Base-by-base conservation (phyloP, 768 basidiomycete species). In the Mrakia gelida region DNA sequence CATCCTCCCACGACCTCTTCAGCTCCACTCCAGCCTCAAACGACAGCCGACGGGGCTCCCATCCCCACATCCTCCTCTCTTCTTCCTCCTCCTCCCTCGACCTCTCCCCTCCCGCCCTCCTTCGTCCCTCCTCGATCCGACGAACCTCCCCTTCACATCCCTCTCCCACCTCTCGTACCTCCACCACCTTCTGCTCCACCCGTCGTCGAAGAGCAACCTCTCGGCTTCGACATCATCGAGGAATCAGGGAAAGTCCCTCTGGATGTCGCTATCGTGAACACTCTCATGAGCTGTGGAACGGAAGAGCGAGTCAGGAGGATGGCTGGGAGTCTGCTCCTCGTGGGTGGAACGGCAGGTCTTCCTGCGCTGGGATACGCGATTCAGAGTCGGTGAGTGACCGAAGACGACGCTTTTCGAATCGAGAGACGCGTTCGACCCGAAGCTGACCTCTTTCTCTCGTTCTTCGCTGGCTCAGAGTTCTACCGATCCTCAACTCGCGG, bases 191-290 rank as follows among this genome's bases (percentile, higher is more conserved):
- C 41, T 11, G 45, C 21, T 6, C 43, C 63, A 11, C 65, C 63
- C 52, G 30, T 62, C 23, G 63, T 52, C 26, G 77, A 54, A 30
- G 71, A 79, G 13, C 78, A 78, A 4, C 79, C 78, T 21, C 76
- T 79, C 32, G 61, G 54, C 16, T 75, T 83, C 82, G 94, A 96
- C 83, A 88, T 95, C 5, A 88, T 88, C 75, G 90, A 89, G 81
- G 94, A 95, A 85, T 92, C 94, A 28, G 91, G 91, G 84, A 95
- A 95, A 83, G 86, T 95, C 59, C 94, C 95, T 1, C 86, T 97
- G 75, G 95, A 97, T 82, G 91, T 95, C 15, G 95, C 94, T 11
- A 92, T 97, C 79, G 93, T 93, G 85, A 95, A 96, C 83, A 92
- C 93, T 81, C 89, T 93, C 13, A 88, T 93, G n/a, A 91, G 92